Evolutionary conservation across 352 stramenopile species (phyloP).

Genomic region (Pythium oligandrum): DNA sequence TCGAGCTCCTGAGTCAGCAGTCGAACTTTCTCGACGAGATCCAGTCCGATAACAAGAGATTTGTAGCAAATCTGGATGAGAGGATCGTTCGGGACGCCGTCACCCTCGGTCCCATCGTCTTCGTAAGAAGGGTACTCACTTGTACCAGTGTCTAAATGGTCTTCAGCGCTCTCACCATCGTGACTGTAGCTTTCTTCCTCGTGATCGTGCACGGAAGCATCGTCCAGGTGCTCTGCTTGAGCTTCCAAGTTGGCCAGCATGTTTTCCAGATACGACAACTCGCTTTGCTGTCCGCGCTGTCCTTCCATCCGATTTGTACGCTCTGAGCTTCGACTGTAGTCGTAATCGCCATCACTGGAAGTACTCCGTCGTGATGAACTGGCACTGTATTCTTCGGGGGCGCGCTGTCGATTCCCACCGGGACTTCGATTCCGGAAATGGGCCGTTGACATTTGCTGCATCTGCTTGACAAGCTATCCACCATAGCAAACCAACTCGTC

Average conservation of each 20-base stretch:
- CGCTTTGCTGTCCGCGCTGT: background rate
- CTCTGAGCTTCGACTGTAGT: no score
- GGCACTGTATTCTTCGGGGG: no score
- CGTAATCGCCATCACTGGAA: no score
- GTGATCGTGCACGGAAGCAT: background rate
- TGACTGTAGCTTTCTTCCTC: background rate
- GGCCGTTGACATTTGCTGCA: slow-evolving; percentile 17
- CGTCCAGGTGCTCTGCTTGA: slow-evolving; percentile 1
- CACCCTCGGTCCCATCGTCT: background rate
- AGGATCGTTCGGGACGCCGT: slow-evolving; percentile 1
- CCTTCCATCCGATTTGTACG: background rate
- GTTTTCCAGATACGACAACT: slow-evolving; percentile 10
- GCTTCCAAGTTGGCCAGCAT: slow-evolving; percentile 15
- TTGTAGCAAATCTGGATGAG: slow-evolving; percentile 15
- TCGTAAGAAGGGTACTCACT: background rate
- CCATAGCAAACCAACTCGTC: no score
- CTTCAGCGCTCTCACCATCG: background rate
- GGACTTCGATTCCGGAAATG: slow-evolving; percentile 12
- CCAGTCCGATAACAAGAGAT: slow-evolving; percentile 11
- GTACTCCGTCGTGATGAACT: no score
- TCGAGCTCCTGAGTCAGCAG: background rate
- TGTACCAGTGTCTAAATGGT: no score
- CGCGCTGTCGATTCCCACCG: background rate
- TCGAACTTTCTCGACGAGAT: slow-evolving; percentile 13
- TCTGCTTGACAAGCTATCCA: slow-evolving; percentile 4